A percentile compares a stretch with the other conserved stretches of the same genome.
Evolutionary conservation across 495 filamentous ascomycete species (phyloP).

Genomic region (Daldinia caldariorum): DNA sequence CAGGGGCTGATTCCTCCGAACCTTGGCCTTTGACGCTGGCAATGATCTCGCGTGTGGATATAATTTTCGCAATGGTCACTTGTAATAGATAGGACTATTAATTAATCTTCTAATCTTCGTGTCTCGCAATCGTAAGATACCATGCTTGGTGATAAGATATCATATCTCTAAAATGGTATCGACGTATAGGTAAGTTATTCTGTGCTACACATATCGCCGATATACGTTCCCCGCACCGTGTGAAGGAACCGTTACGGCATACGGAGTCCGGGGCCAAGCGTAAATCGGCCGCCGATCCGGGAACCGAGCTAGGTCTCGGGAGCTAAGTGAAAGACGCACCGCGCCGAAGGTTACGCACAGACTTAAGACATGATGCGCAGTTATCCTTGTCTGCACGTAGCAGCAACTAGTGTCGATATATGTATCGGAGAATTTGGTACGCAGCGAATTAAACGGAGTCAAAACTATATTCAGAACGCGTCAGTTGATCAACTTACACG

Average conservation of each 20-base stretch:
- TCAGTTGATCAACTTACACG: background rate
- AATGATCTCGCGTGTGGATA: background rate
- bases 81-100: background rate
- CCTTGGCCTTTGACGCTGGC: background rate
- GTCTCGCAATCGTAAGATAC: background rate
- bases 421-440: background rate
- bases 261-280: slow-evolving; percentile 1
- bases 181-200: background rate
- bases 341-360: background rate
- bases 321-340: background rate
- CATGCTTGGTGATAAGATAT: no score
- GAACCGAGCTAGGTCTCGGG: background rate
- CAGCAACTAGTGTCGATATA: background rate
- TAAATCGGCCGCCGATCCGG: background rate
- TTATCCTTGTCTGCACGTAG: background rate
- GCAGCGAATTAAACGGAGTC: background rate
- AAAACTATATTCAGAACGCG: background rate
- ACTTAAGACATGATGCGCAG: background rate
- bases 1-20: background rate
- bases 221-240: background rate
- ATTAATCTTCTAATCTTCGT: background rate
- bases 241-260: background rate
- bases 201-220: background rate
- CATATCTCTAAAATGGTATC: background rate
- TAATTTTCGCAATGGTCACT: background rate